Percentiles rank a stretch among this genome's conserved stretches.
These are phyloP conservation scores for Debaryomyces singareniensis DNA, from an alignment of 1,139 yeast genomes.

Conservation along the genomic window DNA sequence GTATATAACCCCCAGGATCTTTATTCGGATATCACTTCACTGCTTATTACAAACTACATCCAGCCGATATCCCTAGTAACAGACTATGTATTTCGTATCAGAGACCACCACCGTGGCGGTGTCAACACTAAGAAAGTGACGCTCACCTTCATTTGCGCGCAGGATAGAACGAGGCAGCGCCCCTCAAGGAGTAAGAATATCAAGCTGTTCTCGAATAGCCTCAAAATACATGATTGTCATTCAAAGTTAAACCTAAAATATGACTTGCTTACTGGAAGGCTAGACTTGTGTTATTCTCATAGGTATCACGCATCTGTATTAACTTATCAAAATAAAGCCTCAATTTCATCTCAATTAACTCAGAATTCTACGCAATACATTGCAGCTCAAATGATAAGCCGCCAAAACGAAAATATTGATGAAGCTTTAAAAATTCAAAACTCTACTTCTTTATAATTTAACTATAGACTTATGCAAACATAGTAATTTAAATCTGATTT, in stretches of 20 bases:
- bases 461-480: too few species aligned
- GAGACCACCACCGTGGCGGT: conserved; percentile 38
- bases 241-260: conserved; percentile 29
- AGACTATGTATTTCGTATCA: conserved; percentile 32
- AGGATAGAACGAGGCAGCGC: conserved; percentile 31
- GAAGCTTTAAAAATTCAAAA: too few species aligned
- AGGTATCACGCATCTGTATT: conserved; percentile 19
- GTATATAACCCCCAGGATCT: conserved; percentile 14
- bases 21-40: conserved; percentile 22
- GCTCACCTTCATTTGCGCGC: conserved; percentile 37
- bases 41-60: conserved; percentile 23
- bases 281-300: conserved; percentile 26
- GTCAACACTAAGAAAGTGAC: conserved; percentile 29
- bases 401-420: too few species aligned
- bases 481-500: too few species aligned
- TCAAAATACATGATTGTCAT: conserved; percentile 31
- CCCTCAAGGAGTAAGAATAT: conserved; percentile 29
- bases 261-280: conserved; percentile 24
- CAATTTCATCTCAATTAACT: too few species aligned
- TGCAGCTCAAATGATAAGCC: too few species aligned
- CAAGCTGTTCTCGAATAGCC: conserved; percentile 24
- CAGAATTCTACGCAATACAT: too few species aligned
- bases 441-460: too few species aligned
- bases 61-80: conserved; percentile 29
- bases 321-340: too few species aligned